Evolutionary conservation across 768 basidiomycete genomes (phyloP).

Genomic region (Amanita muscaria): DNA sequence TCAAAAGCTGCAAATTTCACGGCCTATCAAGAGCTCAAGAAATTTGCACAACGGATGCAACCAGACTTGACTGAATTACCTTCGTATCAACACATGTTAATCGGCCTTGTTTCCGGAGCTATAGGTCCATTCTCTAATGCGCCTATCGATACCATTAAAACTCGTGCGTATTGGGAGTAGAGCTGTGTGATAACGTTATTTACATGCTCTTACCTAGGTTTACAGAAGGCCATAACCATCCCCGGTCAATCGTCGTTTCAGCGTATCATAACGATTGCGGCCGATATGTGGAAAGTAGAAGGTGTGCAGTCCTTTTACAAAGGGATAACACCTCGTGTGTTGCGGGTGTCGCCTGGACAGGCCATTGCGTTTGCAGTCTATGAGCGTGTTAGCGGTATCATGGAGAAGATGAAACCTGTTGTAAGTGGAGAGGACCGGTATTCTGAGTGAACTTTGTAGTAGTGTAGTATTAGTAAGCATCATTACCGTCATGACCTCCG

Average conservation of each 20-base stretch:
- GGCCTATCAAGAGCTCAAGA: conserved; percentile 95
- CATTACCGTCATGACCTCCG: too few species aligned
- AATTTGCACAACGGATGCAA: conserved; percentile 65
- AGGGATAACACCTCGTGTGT: conserved; percentile 93
- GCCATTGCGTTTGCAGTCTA: conserved; percentile 98
- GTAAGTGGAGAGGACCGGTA: conserved; percentile 52
- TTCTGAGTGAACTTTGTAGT: conserved; percentile 48
- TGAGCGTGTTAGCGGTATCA: conserved; percentile 69
- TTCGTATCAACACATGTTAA: conserved; percentile 91
- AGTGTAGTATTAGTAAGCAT: too few species aligned
- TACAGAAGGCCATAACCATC: conserved; percentile 74
- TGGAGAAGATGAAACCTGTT: conserved; percentile 59
- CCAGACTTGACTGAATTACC: conserved; percentile 76
- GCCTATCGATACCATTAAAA: conserved; percentile 92
- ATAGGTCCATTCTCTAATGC: conserved; percentile 99
- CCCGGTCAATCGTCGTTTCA: conserved; percentile 72
- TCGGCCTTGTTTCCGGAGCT: conserved; percentile 93
- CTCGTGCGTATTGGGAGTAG: conserved; percentile 46
- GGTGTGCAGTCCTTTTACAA: conserved; percentile 92
- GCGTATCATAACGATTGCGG: conserved; percentile 71
- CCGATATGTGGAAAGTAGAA: conserved; percentile 91
- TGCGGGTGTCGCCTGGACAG: conserved; percentile 94
- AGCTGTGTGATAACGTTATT: not conserved
- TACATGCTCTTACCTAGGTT: conserved; percentile 37
- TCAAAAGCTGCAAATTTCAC: conserved; percentile 86